Conservation (phyloP, 306 rosid genomes). For the Acacia acuminata region DNA sequence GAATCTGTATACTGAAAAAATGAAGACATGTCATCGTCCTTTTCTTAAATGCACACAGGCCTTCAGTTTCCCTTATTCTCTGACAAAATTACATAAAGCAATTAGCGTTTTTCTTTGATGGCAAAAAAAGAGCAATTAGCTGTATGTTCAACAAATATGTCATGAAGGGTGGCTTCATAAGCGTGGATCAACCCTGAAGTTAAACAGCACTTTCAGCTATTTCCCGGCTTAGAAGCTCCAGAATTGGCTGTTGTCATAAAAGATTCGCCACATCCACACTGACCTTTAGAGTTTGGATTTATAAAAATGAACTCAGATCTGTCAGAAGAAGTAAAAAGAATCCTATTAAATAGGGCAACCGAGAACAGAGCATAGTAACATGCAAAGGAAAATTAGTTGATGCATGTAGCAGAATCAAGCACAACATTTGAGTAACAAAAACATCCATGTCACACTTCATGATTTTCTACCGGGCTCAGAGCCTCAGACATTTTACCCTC, state of each 20-base stretch:
- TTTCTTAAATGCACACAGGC: constrained; percentile 17
- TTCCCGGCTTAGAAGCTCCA: constrained; percentile 51
- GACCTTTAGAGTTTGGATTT: constrained; percentile 95
- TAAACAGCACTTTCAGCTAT: constrained; percentile 32
- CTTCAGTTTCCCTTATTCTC: constrained; percentile 18
- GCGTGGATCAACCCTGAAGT: constrained; percentile 10
- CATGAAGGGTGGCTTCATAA: constrained; percentile 18
- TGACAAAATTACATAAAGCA: constrained; percentile 26
- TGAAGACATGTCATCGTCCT: constrained; percentile 5
- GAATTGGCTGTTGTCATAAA: constrained; percentile 67
- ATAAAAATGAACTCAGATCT: constrained; percentile 91
- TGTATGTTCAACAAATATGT: constrained; percentile 3
- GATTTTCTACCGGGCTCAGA: neutral
- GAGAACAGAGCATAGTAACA: constrained; percentile 11
- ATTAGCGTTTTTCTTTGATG: neutral
- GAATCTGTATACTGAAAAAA: constrained; percentile 19
- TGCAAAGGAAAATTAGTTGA: neutral
- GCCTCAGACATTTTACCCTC: neutral
- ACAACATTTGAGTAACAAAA: constrained; percentile 2
- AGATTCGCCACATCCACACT: constrained; percentile 97
- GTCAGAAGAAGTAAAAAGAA: constrained; percentile 16
- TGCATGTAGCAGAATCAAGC: constrained; percentile 11
- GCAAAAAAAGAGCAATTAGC: constrained; percentile 8
- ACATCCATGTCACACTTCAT: neutral
- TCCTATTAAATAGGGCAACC: neutral